Percentiles rank a stretch among this genome's conserved stretches.
Conservation (phyloP, 805 yeast species). For the Helenozyma rhizophorensis region DNA sequence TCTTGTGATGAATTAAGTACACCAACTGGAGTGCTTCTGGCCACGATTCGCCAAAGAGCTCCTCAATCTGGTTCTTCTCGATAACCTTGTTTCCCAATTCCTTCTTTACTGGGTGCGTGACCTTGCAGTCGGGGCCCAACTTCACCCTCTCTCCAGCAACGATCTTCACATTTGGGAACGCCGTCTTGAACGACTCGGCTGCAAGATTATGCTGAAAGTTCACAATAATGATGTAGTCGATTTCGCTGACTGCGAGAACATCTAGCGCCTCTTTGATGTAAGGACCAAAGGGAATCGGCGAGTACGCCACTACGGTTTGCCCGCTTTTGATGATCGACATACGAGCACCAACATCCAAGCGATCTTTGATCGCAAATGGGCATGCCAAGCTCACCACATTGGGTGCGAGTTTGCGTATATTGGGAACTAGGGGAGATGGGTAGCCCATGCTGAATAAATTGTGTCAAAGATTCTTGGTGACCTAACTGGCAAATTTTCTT, state of each 20-base stretch:
- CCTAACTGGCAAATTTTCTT: too few relatives aligned
- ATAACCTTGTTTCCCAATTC: too few relatives aligned
- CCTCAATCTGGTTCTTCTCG: background rate
- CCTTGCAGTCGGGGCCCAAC: background rate
- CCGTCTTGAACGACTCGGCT: constrained; percentile 6
- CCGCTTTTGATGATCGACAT: constrained; percentile 5
- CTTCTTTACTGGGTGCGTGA: too few relatives aligned
- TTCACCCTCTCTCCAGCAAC: constrained; percentile 9
- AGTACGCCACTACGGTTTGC: constrained; percentile 8
- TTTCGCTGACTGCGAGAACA: constrained; percentile 5
- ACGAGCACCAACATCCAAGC: constrained; percentile 3
- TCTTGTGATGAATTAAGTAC: constrained; percentile 7
- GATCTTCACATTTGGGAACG: constrained; percentile 12
- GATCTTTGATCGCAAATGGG: constrained; percentile 1
- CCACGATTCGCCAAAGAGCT: constrained; percentile 5
- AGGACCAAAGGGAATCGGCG: constrained; percentile 12
- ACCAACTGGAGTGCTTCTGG: constrained; percentile 10
- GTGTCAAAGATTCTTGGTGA: too few relatives aligned
- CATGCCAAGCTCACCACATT: constrained; percentile 7
- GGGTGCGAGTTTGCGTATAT: constrained; percentile 3
- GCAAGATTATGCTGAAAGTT: constrained; percentile 13
- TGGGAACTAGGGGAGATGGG: constrained; percentile 1
- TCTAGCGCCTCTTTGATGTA: constrained; percentile 10
- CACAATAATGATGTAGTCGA: constrained; percentile 12
- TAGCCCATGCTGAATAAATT: too few relatives aligned